Conservation (phyloP, 2,329 filamentous ascomycete species). For the Pseudonectria foliicola region DNA sequence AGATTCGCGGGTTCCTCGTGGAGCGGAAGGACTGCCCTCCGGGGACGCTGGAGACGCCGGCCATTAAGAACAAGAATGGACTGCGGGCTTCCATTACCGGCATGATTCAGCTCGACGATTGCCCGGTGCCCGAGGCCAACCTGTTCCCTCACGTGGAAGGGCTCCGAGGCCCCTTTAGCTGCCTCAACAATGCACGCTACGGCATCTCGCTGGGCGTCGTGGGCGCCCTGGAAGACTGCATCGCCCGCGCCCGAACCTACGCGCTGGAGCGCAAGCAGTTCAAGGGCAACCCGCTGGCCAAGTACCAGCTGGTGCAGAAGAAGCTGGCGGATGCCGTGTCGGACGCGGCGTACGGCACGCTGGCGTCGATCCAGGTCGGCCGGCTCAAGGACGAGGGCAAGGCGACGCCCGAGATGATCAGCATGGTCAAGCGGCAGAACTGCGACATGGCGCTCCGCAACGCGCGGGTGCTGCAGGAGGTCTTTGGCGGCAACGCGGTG, state of each 20-base stretch:
- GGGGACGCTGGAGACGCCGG: constrained; percentile 83
- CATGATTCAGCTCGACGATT: constrained; percentile 93
- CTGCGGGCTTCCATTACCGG: constrained; percentile 89
- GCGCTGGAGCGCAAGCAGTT: constrained; percentile 93
- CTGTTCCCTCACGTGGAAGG: constrained; percentile 93
- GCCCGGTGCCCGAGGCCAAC: constrained; percentile 80
- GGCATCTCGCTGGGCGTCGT: constrained; percentile 93
- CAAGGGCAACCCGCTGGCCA: constrained; percentile 88
- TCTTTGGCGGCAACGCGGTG: constrained; percentile 97
- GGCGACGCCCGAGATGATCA: constrained; percentile 89
- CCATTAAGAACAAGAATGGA: constrained; percentile 92
- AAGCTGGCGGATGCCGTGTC: constrained; percentile 90
- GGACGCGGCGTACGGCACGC: constrained; percentile 83
- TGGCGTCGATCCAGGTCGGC: constrained; percentile 85
- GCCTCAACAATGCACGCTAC: constrained; percentile 86
- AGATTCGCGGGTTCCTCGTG: constrained; percentile 88
- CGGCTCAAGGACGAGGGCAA: constrained; percentile 88
- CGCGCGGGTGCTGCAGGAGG: constrained; percentile 76
- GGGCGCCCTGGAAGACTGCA: constrained; percentile 88
- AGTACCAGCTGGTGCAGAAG: constrained; percentile 96
- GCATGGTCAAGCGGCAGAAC: constrained; percentile 94
- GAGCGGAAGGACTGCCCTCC: constrained; percentile 79
- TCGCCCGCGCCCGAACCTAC: constrained; percentile 73
- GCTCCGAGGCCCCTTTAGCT: constrained; percentile 81
- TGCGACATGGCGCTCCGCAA: constrained; percentile 83